Evolutionary conservation across 1,139 yeast genomes (phyloP).

Genomic region (Geotrichum histeridarum): DNA sequence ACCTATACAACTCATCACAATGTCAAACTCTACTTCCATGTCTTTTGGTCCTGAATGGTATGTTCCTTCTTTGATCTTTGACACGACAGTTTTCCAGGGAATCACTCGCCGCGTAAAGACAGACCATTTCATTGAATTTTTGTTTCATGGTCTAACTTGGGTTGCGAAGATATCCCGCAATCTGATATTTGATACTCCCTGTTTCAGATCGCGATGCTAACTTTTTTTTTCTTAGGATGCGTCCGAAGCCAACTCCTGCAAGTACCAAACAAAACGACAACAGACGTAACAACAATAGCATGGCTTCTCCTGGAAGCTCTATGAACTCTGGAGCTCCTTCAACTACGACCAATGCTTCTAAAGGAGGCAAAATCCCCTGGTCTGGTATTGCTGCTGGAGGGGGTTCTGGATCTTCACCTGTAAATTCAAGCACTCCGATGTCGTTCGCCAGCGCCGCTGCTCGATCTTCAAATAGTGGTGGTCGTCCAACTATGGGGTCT

Average conservation of each 20-base stretch:
- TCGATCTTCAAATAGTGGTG: constrained; percentile 11
- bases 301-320: constrained; percentile 8
- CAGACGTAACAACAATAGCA: constrained; percentile 4
- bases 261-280: constrained; percentile 11
- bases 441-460: constrained; percentile 22
- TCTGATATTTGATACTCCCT: neutral
- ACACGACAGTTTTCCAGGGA: neutral
- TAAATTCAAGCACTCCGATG: constrained; percentile 13
- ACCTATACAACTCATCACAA: constrained; percentile 7
- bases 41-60: constrained; percentile 25
- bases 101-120: neutral
- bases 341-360: constrained; percentile 16
- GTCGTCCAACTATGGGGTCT: constrained; percentile 12
- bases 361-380: constrained; percentile 25
- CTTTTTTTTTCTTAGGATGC: constrained; percentile 18
- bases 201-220: neutral
- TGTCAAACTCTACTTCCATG: constrained; percentile 29
- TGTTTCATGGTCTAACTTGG: too few relatives aligned
- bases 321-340: constrained; percentile 6
- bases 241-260: constrained; percentile 18
- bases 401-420: constrained; percentile 10
- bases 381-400: constrained; percentile 26
- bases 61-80: constrained; percentile 7
- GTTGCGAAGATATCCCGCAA: neutral
- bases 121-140: neutral